Percentiles rank a stretch among this genome's conserved stretches.
Conservation (phyloP, 2,329 filamentous ascomycete genomes). For the Didymosphaeria variabile region DNA sequence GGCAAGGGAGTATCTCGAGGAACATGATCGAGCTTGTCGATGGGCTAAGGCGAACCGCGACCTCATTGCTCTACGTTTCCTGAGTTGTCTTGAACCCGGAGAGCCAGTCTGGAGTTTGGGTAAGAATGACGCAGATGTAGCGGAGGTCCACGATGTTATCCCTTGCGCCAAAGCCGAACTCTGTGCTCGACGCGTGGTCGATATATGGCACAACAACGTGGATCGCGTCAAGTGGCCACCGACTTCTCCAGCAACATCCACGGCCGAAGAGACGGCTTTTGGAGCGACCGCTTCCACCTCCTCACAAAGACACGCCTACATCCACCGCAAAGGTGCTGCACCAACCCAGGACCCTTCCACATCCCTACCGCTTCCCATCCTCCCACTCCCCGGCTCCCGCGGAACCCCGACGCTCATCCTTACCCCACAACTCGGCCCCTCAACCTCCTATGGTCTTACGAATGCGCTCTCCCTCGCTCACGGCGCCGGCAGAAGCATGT, state of each 20-base stretch:
- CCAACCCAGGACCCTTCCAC: constrained; percentile 37
- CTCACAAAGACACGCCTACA: constrained; percentile 23
- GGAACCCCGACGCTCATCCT: constrained; percentile 52
- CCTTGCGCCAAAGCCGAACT: constrained; percentile 27
- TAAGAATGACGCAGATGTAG: constrained; percentile 15
- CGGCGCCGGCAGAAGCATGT: constrained; percentile 50
- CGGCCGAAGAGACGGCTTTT: constrained; percentile 1
- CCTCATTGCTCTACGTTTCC: constrained; percentile 50
- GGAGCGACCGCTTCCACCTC: neutral
- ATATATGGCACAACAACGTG: constrained; percentile 52
- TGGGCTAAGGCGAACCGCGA: constrained; percentile 52
- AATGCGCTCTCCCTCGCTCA: constrained; percentile 51
- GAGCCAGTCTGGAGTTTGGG: constrained; percentile 35
- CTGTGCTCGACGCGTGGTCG: constrained; percentile 42
- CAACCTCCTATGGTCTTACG: constrained; percentile 37
- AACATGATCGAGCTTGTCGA: constrained; percentile 47
- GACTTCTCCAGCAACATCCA: constrained; percentile 14
- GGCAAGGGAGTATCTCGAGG: constrained; percentile 42
- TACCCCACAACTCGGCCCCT: constrained; percentile 39
- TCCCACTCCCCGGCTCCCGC: constrained; percentile 51
- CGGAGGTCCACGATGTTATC: constrained; percentile 16
- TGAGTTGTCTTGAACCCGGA: constrained; percentile 47
- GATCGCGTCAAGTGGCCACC: constrained; percentile 45
- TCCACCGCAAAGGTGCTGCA: constrained; percentile 53
- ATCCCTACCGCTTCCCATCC: constrained; percentile 34